phyloP scores from a whole-genome alignment of 805 yeast genomes.

The Komagataella mondaviorum region DNA sequence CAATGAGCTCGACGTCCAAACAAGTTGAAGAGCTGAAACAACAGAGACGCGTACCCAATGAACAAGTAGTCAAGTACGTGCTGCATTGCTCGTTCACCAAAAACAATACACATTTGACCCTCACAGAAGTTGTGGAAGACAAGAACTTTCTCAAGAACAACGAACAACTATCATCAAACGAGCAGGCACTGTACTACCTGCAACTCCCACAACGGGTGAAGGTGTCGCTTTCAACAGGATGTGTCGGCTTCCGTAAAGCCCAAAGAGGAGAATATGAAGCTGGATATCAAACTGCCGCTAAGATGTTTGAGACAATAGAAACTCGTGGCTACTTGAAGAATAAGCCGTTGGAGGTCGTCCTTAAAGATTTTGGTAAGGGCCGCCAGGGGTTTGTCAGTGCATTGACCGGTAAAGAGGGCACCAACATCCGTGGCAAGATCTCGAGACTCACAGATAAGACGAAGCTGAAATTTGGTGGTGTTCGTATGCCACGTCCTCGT shows the following conservation, averaged over 20 bases:
- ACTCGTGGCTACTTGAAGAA: slow-evolving; percentile 37
- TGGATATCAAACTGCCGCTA: slow-evolving; percentile 69
- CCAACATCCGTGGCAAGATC: slow-evolving; percentile 47
- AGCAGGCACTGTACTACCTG: slow-evolving; percentile 64
- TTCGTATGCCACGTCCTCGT: slow-evolving; percentile 69
- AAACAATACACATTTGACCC: slow-evolving; percentile 74
- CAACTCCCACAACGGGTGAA: slow-evolving; percentile 68
- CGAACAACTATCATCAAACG: slow-evolving; percentile 41
- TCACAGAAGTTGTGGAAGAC: slow-evolving; percentile 60
- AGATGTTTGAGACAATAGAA: slow-evolving; percentile 58
- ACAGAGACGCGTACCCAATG: slow-evolving; percentile 5
- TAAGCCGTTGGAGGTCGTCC: slow-evolving; percentile 59
- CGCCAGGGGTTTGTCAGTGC: slow-evolving; percentile 79
- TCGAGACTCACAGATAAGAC: slow-evolving; percentile 69
- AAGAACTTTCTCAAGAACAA: slow-evolving; percentile 41
- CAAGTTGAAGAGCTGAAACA: slow-evolving; percentile 1
- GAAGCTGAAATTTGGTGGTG: slow-evolving; percentile 85
- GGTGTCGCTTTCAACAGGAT: slow-evolving; percentile 65
- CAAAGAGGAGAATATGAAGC: slow-evolving; percentile 93
- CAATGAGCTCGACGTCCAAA: slow-evolving; percentile 1
- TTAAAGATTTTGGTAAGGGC: slow-evolving; percentile 81
- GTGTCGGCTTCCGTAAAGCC: slow-evolving; percentile 78
- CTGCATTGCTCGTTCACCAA: slow-evolving; percentile 65
- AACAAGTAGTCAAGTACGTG: slow-evolving; percentile 43
- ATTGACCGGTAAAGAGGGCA: slow-evolving; percentile 81